Base-by-base conservation (phyloP, 257 asterid genomes). In the Misopates orontium region DNA sequence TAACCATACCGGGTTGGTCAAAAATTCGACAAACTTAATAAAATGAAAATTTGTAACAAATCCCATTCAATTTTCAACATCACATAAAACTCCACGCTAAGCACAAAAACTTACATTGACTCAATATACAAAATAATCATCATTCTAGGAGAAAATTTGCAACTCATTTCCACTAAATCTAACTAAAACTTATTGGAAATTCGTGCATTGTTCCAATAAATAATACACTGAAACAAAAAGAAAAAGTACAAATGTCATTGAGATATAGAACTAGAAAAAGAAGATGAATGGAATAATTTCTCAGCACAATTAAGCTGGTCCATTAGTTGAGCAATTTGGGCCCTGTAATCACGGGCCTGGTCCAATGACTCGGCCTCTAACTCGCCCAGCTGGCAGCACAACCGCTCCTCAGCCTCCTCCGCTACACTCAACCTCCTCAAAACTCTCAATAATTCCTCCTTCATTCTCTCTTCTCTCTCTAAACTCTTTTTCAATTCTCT, bases 341-440 rank as follows among this genome's bases (percentile, higher is more conserved):
- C 74, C 51, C 83, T 70, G 71, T 85, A 80, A 0, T 71, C 75
- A 14, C 94, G 82, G 8, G 85, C 94, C 73, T 83, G 85, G 18
- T 68, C 84, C 5, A 87, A 84, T 22, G 89, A 87, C 82, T 89
- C 97, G 3, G 95, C 97, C 75, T 90, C 97, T 3, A 87, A 79
- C 75, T 90, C 96, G 0, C 97, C 96, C 1, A 90, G 92, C 71
- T 90, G 95, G 54, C 77, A 77, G 74, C 96, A 85, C 9, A 90
- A 88, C 10, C 86, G 82, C 83, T 90, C 97, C 86, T 90, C 95
- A 28, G 92, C 97, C 68, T 90, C 97, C 71, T 90, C 96, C 62
- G 89, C 92, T 71, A 87, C 90, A 36, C 79, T 79, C 77, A 90
- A 69, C 74, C 92, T 78, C 70, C 52, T 69, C 76, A 68, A 36